Conservation (phyloP, 1,139 yeast species). For the Suhomyces panamericanus region DNA sequence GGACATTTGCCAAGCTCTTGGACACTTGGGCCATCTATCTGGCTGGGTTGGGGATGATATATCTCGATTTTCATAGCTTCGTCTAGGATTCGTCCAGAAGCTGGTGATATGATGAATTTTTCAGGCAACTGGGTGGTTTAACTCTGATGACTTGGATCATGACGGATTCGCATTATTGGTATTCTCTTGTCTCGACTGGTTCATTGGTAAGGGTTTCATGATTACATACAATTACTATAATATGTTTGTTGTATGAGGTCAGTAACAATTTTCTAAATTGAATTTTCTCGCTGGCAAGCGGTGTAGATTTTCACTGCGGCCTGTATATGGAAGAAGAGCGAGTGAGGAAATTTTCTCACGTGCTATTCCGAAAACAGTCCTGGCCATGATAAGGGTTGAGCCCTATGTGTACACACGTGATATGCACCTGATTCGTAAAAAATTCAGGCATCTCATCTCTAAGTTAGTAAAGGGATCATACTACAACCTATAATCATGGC, state of each 20-base stretch:
- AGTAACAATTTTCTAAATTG: slow-evolving; percentile 7
- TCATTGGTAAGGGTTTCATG: neutral
- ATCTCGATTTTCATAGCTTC: neutral
- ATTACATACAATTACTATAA: slow-evolving; percentile 13
- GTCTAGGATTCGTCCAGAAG: neutral
- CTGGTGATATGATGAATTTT: too few species aligned
- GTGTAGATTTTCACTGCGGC: slow-evolving; percentile 8
- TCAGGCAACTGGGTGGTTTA: too few species aligned
- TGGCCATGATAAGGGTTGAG: slow-evolving; percentile 2
- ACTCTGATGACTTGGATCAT: neutral
- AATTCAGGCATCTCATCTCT: slow-evolving; percentile 16
- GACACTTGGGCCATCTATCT: too few species aligned
- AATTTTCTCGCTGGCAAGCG: slow-evolving; percentile 10
- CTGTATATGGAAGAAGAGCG: slow-evolving; percentile 6
- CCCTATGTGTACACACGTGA: slow-evolving; percentile 12
- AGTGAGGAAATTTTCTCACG: slow-evolving; percentile 3
- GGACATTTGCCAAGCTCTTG: neutral
- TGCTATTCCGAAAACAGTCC: slow-evolving; percentile 3
- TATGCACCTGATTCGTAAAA: slow-evolving; percentile 8
- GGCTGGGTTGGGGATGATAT: neutral
- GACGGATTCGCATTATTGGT: neutral
- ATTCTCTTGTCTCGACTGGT: neutral
- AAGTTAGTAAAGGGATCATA: neutral
- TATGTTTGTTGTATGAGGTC: slow-evolving; percentile 12
- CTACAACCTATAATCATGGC: slow-evolving; percentile 44